Evolutionary conservation across 1,284 basidiomycete genomes (phyloP).

Genomic region (Ceratobasidium sp.): DNA sequence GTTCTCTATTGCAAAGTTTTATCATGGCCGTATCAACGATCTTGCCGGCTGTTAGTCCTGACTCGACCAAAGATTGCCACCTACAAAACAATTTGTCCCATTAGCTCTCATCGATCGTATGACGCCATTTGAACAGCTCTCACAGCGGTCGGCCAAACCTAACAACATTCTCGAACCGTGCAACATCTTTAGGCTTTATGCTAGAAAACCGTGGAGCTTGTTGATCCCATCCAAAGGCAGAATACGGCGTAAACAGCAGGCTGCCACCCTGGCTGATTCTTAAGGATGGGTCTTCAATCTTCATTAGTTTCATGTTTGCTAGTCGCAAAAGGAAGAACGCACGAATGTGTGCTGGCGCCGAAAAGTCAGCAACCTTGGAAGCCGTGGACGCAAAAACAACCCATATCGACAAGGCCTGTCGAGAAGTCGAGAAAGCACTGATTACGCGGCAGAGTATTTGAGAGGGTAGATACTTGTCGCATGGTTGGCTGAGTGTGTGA

Average conservation of each 20-base stretch:
- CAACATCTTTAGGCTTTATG: neutral
- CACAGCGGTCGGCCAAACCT: slow-evolving; percentile 10
- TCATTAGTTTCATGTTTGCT: neutral
- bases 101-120: neutral
- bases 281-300: neutral
- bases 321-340: neutral
- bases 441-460: neutral
- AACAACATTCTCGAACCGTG: neutral
- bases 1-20: neutral
- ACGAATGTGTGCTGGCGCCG: neutral
- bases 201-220: neutral
- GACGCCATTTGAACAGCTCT: neutral
- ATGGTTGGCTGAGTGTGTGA: neutral
- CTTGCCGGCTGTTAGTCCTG: neutral
- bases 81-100: too few species aligned
- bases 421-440: neutral
- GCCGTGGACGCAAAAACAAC: slow-evolving; percentile 7
- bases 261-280: neutral
- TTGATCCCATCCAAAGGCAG: slow-evolving; percentile 13
- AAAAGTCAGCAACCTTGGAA: slow-evolving; percentile 12
- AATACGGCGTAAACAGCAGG: neutral
- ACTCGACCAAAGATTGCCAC: neutral
- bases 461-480: neutral
- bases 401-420: neutral
- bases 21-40: neutral